Evolutionary conservation across 495 filamentous ascomycete genomes (phyloP), one percentile per base, ranked within the genome.

Genomic region (Penicillium crystallinum): DNA sequence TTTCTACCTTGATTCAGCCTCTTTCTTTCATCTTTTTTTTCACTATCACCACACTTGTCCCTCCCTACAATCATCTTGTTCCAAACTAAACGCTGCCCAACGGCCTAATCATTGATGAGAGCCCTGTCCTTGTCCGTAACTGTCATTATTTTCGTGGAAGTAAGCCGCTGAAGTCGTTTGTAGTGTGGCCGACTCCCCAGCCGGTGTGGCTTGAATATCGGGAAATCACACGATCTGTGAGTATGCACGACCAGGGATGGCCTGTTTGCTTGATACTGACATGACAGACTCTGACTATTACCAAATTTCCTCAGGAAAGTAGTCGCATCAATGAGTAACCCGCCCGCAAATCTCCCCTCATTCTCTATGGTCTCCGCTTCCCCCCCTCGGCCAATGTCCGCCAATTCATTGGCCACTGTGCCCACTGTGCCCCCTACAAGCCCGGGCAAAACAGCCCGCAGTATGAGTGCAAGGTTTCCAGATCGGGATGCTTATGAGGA

Each of bases 331-430:
- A 25, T 15, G 38, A 4, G 11, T n/a, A 15, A 25, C 21, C 1
- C 21, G 14, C 3, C 21, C 12, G 19, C 23, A 8, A 2, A n/a
- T 41, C 21, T 41, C 21, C 22, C 12, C 4, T 25, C 38, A 34
- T 33, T 15, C 14, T 19, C 53, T 50, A 68, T 70, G 63, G 55
- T 70, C 36, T 61, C 68, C 41, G 58, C 66, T 23, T 14, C 38
- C 46, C 68, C 66, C 22, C 63, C 66, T 29, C 69, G 67, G 35
- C 63, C 69, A 8, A 63, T 64, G 23, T 72, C 67, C 15, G 69
- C 70, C 46, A 67, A 68, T 58, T 68, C 67, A 19, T 53, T 68
- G 45, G 63, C 57, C 5, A 61, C 58, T 56, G 37, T 53, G 12
- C 4, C 59, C 61, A 8, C 34, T 15, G 49, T 12, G 37, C 62